Base-by-base conservation (phyloP, 2,329 filamentous ascomycete genomes). In the Ophiocordyceps australis region DNA sequence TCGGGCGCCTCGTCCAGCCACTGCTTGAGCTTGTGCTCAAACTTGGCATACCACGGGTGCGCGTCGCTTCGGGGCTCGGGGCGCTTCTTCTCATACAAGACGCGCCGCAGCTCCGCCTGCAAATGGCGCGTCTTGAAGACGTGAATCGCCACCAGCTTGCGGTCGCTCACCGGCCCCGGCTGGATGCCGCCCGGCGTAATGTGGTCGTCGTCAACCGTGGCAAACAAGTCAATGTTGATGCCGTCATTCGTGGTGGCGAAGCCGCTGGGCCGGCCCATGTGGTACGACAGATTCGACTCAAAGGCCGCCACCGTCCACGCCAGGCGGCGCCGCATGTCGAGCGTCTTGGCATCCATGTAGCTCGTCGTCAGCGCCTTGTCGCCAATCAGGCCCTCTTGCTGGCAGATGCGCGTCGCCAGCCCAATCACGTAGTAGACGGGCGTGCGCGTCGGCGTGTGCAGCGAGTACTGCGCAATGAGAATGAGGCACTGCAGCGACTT, bases 381-480 rank as follows among this genome's bases (percentile, higher is more conserved):
- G 39, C 92, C 82, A 13, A 76, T 75, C 22, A 94, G 58, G 5
- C 85, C 82, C 27, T 94, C 62, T 29, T 92, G 81, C 44, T 95
- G 86, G 44, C 79, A 83, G 26, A 98, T 70, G 36, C 82, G 74
- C 11, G 81, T 76, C 7, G 83, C 85, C 13, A 93, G 66, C 6
- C 89, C 89, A 23, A 94, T 70, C 25, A 94, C 74, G 52, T 91
- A 94, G 52, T 93, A 95, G 13, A 91, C 77, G 11, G 86, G 83
- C 5, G 82, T 93, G 32, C 85, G 64, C 2, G 86, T 94, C 1
- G 89, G 86, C 0, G 86, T 95, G 22, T 94, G 56, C 13, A 95
- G 60, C 0, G 89, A 95, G 47, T 95, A 95, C 41, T 89, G 80
- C 2, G 74, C 82, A 37, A 95, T 78, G 11, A 98, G 55, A 4